These are phyloP conservation scores for Pseudophaeomoniella oleicola DNA, from an alignment of 2,329 filamentous ascomycete species.

Conservation along the genomic window DNA sequence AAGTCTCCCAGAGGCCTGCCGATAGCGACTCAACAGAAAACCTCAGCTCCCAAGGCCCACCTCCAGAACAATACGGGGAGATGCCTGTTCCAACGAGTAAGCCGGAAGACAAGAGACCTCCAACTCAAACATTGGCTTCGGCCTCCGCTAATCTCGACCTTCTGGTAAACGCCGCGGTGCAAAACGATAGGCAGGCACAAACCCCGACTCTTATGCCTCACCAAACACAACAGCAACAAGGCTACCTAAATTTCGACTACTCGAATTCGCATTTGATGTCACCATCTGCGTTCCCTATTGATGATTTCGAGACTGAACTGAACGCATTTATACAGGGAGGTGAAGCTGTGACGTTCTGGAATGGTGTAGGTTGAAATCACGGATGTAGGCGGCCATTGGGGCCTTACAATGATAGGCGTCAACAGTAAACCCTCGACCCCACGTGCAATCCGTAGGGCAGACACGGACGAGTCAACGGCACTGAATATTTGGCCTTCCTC, in stretches of 20 bases:
- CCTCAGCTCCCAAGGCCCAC: not conserved
- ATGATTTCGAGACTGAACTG: not conserved
- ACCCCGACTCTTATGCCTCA: not conserved
- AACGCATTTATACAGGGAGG: not conserved
- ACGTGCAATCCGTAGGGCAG: too few relatives aligned
- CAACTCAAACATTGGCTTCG: not conserved
- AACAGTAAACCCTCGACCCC: too few relatives aligned
- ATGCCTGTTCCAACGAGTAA: not conserved
- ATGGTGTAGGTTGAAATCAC: not conserved
- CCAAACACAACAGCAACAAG: not conserved
- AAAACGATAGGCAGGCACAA: not conserved
- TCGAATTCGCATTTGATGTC: not conserved
- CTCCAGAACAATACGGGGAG: not conserved
- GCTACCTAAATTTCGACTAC: not conserved
- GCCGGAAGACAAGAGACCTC: not conserved
- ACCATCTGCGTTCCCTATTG: not conserved
- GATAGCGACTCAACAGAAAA: not conserved
- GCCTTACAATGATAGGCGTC: too few relatives aligned
- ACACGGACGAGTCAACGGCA: too few relatives aligned
- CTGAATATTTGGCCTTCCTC: too few relatives aligned
- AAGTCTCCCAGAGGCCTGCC: not conserved
- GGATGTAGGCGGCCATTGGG: too few relatives aligned
- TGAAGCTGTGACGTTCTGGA: not conserved
- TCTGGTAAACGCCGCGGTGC: not conserved
- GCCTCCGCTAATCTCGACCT: not conserved